phyloP scores from a whole-genome alignment of 192 early-diverging fungal genomes.

The Rhizophagus clarus region DNA sequence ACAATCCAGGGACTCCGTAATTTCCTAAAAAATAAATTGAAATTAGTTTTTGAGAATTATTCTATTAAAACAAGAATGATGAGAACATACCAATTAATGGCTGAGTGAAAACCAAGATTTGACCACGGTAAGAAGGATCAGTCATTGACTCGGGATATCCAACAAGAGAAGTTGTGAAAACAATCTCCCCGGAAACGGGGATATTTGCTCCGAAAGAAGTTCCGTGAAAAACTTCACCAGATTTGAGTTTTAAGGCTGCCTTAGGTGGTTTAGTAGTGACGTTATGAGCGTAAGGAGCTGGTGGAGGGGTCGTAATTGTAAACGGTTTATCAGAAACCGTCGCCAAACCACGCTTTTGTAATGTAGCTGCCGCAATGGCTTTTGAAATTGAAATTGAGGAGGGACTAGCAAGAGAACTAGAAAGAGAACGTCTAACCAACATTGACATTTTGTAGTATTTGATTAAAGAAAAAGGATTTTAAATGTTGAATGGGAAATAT shows the following conservation, averaged over 20 bases:
- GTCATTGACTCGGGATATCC: conserved; percentile 98
- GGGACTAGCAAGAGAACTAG: too few species aligned
- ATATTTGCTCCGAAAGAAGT: conserved; percentile 83
- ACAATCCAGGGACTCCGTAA: conserved; percentile 85
- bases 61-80: background rate
- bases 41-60: background rate
- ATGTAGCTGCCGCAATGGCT: background rate
- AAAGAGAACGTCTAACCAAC: too few species aligned
- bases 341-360: conserved; percentile 40
- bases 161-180: conserved; percentile 93
- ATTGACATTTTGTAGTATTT: too few species aligned
- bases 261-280: conserved; percentile 46
- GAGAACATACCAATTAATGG: conserved; percentile 75
- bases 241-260: conserved; percentile 74
- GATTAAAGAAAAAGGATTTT: background rate
- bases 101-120: conserved; percentile 96
- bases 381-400: conserved; percentile 15
- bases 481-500: too few species aligned
- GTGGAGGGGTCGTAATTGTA: conserved; percentile 37
- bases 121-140: conserved; percentile 95
- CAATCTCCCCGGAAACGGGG: conserved; percentile 82
- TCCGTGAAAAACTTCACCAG: conserved; percentile 82
- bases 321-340: conserved; percentile 60
- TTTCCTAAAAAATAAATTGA: conserved; percentile 47
- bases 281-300: conserved; percentile 31